phyloP scores from a whole-genome alignment of 192 early-diverging fungal genomes.

The Podila clonocystis region DNA sequence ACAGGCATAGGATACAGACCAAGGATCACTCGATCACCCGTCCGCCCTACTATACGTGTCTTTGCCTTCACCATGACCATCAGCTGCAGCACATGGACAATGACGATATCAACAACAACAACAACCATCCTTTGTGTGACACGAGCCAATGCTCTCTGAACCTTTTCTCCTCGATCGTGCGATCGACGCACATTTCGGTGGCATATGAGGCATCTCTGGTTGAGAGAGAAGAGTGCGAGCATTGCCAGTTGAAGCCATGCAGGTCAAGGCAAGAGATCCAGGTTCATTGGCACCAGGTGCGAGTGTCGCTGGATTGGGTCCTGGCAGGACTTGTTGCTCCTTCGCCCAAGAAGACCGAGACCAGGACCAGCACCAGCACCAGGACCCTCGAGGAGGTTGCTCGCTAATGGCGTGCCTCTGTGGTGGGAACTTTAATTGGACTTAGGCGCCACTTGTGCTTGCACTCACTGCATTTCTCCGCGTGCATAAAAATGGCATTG shows the following conservation, averaged over 20 bases:
- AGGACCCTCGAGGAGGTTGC: background rate
- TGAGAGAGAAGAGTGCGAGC: background rate
- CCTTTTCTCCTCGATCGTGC: background rate
- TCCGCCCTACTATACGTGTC: background rate
- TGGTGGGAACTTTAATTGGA: background rate
- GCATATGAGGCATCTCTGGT: background rate
- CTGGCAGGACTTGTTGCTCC: background rate
- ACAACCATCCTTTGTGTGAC: background rate
- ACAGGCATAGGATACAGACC: too few relatives aligned
- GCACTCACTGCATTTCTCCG: too few relatives aligned
- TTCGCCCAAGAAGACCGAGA: background rate
- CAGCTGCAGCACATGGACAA: too few relatives aligned
- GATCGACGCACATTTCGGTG: background rate
- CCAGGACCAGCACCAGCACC: background rate
- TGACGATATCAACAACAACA: background rate
- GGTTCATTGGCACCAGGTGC: background rate
- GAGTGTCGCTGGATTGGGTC: conserved; percentile 1
- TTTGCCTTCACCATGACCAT: background rate
- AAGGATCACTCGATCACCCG: background rate
- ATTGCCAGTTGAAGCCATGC: background rate
- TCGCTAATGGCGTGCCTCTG: background rate
- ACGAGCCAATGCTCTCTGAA: conserved; percentile 2
- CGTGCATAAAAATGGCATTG: too few relatives aligned
- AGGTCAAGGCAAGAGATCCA: conserved; percentile 1
- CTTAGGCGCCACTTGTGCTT: too few relatives aligned